A percentile compares a stretch with the other conserved stretches of the same genome.
Conservation (phyloP, 305 asterid species). For the Solanum hybrid region DNA sequence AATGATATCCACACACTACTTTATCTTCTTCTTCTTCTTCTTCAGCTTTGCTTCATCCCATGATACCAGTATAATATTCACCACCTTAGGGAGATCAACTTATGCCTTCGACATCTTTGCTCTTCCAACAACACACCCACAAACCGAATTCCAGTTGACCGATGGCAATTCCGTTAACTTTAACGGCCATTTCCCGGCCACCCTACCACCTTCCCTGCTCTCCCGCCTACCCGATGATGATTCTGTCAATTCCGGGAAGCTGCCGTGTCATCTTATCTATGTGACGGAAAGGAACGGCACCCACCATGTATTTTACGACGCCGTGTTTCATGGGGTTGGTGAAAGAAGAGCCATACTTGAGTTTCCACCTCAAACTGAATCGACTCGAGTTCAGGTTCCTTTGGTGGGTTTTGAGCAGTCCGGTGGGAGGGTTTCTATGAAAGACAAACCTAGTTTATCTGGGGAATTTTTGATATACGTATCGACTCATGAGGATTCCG, state of each 20-base stretch:
- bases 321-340: conserved; percentile 1
- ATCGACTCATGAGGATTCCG: conserved; percentile 72
- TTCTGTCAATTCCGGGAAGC: conserved; percentile 5
- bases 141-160: conserved; percentile 34
- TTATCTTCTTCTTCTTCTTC: neutral
- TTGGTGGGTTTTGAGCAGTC: conserved; percentile 35
- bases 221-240: conserved; percentile 9
- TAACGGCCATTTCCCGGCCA: conserved; percentile 59
- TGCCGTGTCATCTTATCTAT: conserved; percentile 37
- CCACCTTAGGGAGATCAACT: conserved; percentile 61
- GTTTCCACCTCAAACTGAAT: conserved; percentile 4
- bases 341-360: conserved; percentile 36
- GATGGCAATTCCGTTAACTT: conserved; percentile 70
- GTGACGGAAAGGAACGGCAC: conserved; percentile 75
- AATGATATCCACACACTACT: conserved; percentile 18
- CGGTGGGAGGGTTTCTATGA: conserved; percentile 42
- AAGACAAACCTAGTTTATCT: conserved; percentile 47
- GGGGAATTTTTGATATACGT: conserved; percentile 54
- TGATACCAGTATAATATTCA: conserved; percentile 41
- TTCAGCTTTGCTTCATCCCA: conserved; percentile 10
- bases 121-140: conserved; percentile 16
- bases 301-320: conserved; percentile 43
- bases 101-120: conserved; percentile 73
- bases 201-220: conserved; percentile 32
- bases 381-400: conserved; percentile 37